Percentiles rank a stretch among this genome's conserved stretches.
phyloP scores from a whole-genome alignment of 257 asterid genomes.

The Jacaranda mimosifolia region DNA sequence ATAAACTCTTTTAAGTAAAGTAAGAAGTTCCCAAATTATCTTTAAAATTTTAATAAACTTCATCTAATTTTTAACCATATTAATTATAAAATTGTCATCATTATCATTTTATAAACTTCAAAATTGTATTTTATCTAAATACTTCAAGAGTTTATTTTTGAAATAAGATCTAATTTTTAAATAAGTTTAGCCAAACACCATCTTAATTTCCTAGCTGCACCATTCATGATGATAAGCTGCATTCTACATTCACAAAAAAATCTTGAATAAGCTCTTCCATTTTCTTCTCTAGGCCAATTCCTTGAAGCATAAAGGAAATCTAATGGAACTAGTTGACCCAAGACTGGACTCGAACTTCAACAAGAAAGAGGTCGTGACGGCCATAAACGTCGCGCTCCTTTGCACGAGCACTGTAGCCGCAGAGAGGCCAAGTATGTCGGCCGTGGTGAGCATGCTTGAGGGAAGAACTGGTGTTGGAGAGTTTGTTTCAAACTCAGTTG shows the following conservation, averaged over 20 bases:
- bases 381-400: constrained; percentile 58
- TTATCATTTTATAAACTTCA: no score
- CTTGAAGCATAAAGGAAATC: constrained; percentile 51
- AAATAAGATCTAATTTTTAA: no score
- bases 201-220: no score
- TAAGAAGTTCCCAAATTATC: no score
- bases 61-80: no score
- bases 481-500: constrained; percentile 29
- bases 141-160: no score
- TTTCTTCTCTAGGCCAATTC: constrained; percentile 49
- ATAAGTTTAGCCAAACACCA: no score
- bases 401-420: constrained; percentile 56
- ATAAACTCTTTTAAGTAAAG: no score
- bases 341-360: constrained; percentile 53
- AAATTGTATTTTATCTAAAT: no score
- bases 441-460: constrained; percentile 70
- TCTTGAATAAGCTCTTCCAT: background rate
- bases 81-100: no score
- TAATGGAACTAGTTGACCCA: constrained; percentile 64
- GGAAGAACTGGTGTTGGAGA: constrained; percentile 42
- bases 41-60: no score
- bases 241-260: background rate
- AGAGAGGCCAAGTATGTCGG: constrained; percentile 74
- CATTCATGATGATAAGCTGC: no score
- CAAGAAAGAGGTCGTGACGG: constrained; percentile 43